Evolutionary conservation across 805 yeast species (phyloP), one percentile per base, ranked within the genome.

Genomic region (Maudiozyma turicensis): DNA sequence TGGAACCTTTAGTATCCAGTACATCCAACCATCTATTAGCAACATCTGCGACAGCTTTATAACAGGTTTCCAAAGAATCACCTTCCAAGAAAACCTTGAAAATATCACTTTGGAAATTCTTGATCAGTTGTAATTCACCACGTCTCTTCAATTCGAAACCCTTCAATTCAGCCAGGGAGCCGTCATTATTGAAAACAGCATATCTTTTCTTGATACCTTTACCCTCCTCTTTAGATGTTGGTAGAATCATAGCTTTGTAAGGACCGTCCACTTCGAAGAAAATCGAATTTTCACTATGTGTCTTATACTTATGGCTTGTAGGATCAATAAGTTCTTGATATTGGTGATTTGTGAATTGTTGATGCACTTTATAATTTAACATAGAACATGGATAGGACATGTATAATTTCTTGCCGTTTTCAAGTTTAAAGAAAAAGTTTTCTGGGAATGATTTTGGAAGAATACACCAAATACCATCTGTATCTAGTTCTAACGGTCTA

Each of bases 381-480:
- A 93, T 91, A 2, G 95, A 86, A 63, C 99, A 90, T 0, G 98
- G 97, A 62, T 93, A 93, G 9, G 95, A 91, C 48, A 90, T 72
- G 41, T 77, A 75, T 11, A 88, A 67, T 45, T 77, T 80, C 63
- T 86, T 86, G 4, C 98, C 98, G 58, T 83, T 81, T 55, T 82
- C 79, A 59, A 86, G 64, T 50, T 77, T 75, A 61, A 93, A 80
- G 20, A 73, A 73, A 65, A 74, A 88, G 56, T 89, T 84, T 59
- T 93, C 99, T 0, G 99, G 99, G 64, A 93, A 93, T 1, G 95
- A 78, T 46, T 80, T 75, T 1, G 99, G 99, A 42, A 93, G 72
- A 54, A 90, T 93, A 77, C 99, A 93, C 99, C 99, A 93, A 61
- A 93, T 93, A 73, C 99, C 99, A 75, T 93, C 99, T 0, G 99